Evolutionary conservation across 2,329 filamentous ascomycete species (phyloP).

Genomic region (Cordyceps militaris): DNA sequence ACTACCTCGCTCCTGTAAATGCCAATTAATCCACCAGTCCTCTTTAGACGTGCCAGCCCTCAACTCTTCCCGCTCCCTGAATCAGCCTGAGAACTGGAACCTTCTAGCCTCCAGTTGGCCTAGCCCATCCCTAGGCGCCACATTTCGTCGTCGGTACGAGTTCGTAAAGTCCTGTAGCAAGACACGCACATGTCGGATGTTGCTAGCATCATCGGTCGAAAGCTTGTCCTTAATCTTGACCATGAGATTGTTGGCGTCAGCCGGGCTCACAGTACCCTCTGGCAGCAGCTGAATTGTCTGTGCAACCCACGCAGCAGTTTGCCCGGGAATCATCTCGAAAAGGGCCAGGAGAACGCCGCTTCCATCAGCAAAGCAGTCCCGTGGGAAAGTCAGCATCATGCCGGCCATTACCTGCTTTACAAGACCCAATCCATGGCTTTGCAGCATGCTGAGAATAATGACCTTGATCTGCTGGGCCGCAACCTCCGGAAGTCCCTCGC

Average conservation of each 20-base stretch:
- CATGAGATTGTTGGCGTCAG: constrained; percentile 76
- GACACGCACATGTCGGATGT: constrained; percentile 68
- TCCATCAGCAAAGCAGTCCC: constrained; percentile 90
- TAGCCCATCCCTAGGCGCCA: constrained; percentile 88
- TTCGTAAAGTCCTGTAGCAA: constrained; percentile 96
- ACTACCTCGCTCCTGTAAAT: constrained; percentile 13
- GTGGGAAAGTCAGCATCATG: constrained; percentile 98
- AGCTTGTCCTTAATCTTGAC: constrained; percentile 74
- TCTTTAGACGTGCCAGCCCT: constrained; percentile 13
- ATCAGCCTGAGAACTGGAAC: constrained; percentile 64
- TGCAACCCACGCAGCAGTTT: constrained; percentile 77
- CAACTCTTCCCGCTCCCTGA: constrained; percentile 7
- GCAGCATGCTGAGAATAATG: constrained; percentile 65
- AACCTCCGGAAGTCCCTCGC: constrained; percentile 45
- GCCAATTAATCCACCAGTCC: constrained; percentile 15
- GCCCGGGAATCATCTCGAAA: constrained; percentile 76
- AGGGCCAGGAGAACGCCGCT: constrained; percentile 85
- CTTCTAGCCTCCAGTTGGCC: constrained; percentile 79
- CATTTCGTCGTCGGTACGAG: constrained; percentile 84
- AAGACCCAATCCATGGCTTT: constrained; percentile 65
- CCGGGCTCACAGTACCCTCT: constrained; percentile 67
- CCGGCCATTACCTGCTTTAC: constrained; percentile 88
- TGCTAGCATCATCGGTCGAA: constrained; percentile 51
- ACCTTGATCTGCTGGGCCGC: constrained; percentile 63
- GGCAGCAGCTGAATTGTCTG: constrained; percentile 79